Evolutionary conservation across 2,329 filamentous ascomycete genomes (phyloP), one percentile per base, ranked within the genome.

Genomic region (Penicillium crustosum): DNA sequence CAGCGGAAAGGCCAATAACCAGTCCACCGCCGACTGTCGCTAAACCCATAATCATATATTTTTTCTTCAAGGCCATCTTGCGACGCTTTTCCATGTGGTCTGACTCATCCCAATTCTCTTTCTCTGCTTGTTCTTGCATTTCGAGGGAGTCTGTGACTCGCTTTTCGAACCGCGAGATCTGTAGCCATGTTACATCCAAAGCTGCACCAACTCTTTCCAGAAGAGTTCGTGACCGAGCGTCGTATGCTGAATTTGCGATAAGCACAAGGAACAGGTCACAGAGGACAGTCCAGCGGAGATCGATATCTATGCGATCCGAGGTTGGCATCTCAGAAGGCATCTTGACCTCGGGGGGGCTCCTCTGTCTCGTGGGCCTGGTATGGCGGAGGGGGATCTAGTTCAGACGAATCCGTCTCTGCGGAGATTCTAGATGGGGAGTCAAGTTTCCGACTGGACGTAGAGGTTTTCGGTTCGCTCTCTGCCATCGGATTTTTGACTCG

Each of bases 61-160:
- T 87, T 65, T 86, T 86, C 72, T 90, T 96, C 59, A 93, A 80
- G 1, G 90, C 91, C 69, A 86, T 78, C 73, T 97, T 96, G 51
- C 90, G 84, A 47, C 94, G 86, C 58, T 82, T 84, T 73, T 96
- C 91, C 82, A 97, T 91, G 72, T 97, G 92, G 63, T 95, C 91
- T 12, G 94, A 89, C 73, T 99, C 94, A 65, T 97, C 95, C 94
- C 94, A 99, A 62, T 93, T 96, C 76, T 99, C 94, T 69, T 93
- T 95, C 62, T 92, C 89, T 6, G 91, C 91, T 47, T 90, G 87
- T 74, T 97, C 92, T 76, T 97, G 93, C 91, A 99, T 97, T 75
- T 99, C 94, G 23, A 99, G 80, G 1, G 94, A 92, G 75, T 99
- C 94, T 8, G 94, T 97, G 6, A 99, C 91, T 53, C 92, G 89